Conservation (phyloP, 2,329 filamentous ascomycete species). For the Pseudogymnoascus sp. region DNA sequence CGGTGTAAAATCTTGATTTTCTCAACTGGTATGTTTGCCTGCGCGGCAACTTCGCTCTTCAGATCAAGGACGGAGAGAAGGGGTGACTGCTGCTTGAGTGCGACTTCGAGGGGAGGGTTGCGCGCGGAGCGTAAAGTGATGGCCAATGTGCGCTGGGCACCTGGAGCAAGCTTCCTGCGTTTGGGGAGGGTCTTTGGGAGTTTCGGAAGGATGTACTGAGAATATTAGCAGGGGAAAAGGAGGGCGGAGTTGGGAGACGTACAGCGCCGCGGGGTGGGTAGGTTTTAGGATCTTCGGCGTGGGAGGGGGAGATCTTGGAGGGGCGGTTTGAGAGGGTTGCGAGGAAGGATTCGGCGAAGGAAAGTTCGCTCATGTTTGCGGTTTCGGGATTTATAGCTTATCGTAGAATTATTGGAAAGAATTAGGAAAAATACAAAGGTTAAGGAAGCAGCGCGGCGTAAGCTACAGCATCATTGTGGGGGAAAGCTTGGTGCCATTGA, state of each 20-base stretch:
- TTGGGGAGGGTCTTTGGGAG: constrained; percentile 47
- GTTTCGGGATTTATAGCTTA: not conserved
- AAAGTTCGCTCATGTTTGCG: constrained; percentile 64
- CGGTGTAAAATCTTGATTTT: constrained; percentile 82
- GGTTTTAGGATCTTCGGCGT: constrained; percentile 76
- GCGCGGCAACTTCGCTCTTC: constrained; percentile 58
- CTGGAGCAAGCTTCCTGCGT: constrained; percentile 39
- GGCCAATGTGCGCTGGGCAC: constrained; percentile 43
- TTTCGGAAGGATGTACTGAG: constrained; percentile 63
- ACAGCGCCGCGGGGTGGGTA: constrained; percentile 73
- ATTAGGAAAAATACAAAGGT: not conserved
- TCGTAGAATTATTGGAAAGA: not conserved
- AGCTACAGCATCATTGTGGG: not conserved
- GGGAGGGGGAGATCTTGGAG: constrained; percentile 74
- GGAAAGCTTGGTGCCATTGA: not conserved
- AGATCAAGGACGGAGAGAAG: constrained; percentile 72
- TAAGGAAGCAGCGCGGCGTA: not conserved
- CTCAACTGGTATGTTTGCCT: constrained; percentile 56
- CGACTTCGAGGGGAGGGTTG: constrained; percentile 61
- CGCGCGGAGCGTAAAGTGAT: constrained; percentile 69
- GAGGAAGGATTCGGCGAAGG: constrained; percentile 80
- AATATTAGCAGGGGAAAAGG: constrained; percentile 11
- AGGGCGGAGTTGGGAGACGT: constrained; percentile 28
- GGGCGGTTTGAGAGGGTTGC: constrained; percentile 69
- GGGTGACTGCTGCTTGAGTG: constrained; percentile 52